Evolutionary conservation across 1,284 basidiomycete species (phyloP), one percentile per base, ranked within the genome.

Genomic region (Inonotus hispidus): DNA sequence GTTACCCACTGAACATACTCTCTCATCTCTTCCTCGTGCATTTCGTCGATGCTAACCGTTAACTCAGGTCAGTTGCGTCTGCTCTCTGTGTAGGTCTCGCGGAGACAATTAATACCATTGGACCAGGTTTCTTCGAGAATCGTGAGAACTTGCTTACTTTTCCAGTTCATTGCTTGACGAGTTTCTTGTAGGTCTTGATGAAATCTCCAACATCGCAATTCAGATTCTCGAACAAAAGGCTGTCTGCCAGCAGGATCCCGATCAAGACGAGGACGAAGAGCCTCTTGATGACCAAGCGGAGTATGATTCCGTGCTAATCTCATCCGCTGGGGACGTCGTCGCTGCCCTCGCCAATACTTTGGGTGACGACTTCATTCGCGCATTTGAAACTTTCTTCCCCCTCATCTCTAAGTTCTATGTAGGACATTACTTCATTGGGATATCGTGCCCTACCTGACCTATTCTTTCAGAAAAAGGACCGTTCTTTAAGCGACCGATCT

Each of bases 221-320:
- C 85, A 92, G 69, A 86, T 98, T 66, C 81, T 98, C 45, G 92
- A 95, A 71, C 90, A 94, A 74, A 95, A 95, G 77, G 92, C 93
- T 0, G 82, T 93, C 66, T 97, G 95, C 75, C 97, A 99, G 75
- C 88, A 96, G 72, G 95, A 98, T 72, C 93, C 94, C 56, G 96
- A 98, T 71, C 92, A 92, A 66, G 95, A 96, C 67, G 93, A 94
- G 66, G 80, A 81, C 4, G 92, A 93, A 56, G 87, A 87, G 64
- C 87, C 86, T 32, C 84, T 82, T 13, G 89, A 92, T 70, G 91
- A 90, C 65, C 90, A 92, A 67, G 95, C 95, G 5, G 97, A 99
- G 77, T 98, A 96, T 73, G 97, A 99, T 75, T 93, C 95, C 14
- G 91, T 96, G 47, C 82, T 99, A 62, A 91, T 99, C 72, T 93